phyloP scores from a whole-genome alignment of 208 protist species.

The Angomonas desouzai region DNA sequence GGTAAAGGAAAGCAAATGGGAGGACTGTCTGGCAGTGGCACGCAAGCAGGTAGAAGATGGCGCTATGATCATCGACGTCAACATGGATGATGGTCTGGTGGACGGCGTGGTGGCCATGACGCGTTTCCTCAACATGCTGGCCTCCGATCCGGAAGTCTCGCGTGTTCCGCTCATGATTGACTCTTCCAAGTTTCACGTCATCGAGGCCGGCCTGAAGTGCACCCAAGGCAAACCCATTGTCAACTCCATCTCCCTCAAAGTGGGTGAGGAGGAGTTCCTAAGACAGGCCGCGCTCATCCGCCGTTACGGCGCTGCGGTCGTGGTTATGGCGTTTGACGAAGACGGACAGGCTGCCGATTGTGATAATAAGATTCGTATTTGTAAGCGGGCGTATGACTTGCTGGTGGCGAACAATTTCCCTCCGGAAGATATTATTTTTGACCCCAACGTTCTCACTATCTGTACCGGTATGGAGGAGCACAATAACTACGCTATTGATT shows the following conservation, averaged over 20 bases:
- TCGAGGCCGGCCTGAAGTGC: constrained; percentile 91
- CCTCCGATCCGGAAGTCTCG: constrained; percentile 93
- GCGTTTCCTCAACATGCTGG: constrained; percentile 92
- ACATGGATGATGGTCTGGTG: constrained; percentile 97
- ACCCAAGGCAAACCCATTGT: constrained; percentile 96
- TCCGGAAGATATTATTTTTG: constrained; percentile 96
- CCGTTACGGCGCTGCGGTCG: constrained; percentile 90
- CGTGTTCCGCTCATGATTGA: constrained; percentile 96
- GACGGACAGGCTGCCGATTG: constrained; percentile 90
- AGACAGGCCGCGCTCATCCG: constrained; percentile 83
- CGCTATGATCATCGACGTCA: constrained; percentile 96
- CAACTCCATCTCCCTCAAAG: constrained; percentile 96
- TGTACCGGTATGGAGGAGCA: constrained; percentile 96
- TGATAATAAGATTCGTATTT: constrained; percentile 91
- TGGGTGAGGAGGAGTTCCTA: constrained; percentile 94
- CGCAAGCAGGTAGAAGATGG: constrained; percentile 91
- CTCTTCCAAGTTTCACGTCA: constrained; percentile 94
- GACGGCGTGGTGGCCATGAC: constrained; percentile 89
- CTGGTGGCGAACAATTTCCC: constrained; percentile 78
- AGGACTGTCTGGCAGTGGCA: constrained; percentile 62
- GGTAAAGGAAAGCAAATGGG: constrained; percentile 90
- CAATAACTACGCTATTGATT: constrained; percentile 96
- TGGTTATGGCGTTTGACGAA: constrained; percentile 96
- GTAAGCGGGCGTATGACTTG: constrained; percentile 92
- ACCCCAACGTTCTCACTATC: constrained; percentile 98